phyloP scores from a whole-genome alignment of 1,284 basidiomycete genomes.

The Malassezia japonica region DNA sequence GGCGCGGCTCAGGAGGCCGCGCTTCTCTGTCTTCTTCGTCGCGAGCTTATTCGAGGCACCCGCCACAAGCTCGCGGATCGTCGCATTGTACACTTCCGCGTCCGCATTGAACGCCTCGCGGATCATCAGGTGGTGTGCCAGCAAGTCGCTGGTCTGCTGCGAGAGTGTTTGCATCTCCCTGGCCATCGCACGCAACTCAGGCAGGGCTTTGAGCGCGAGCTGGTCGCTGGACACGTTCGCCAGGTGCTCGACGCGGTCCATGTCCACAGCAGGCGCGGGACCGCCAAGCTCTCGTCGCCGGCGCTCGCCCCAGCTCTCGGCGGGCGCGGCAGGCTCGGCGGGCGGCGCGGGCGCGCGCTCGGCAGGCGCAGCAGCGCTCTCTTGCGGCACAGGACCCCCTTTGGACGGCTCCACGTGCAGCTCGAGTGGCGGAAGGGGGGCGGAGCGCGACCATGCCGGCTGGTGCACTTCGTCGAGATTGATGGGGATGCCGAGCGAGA shows the following conservation, averaged over 20 bases:
- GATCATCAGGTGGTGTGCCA: conserved; percentile 41
- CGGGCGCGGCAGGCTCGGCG: neutral
- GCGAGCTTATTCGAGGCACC: conserved; percentile 23
- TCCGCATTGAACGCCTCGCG: conserved; percentile 38
- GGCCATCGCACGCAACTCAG: conserved; percentile 31
- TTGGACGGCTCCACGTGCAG: conserved; percentile 27
- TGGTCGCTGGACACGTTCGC: conserved; percentile 22
- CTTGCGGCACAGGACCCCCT: conserved; percentile 5
- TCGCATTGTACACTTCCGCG: conserved; percentile 42
- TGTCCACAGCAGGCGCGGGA: conserved; percentile 25
- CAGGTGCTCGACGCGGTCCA: conserved; percentile 28
- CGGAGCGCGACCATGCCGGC: conserved; percentile 1
- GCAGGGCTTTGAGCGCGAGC: conserved; percentile 35
- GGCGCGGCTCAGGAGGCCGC: conserved; percentile 5
- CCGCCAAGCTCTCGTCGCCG: conserved; percentile 32
- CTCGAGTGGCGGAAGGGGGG: conserved; percentile 30
- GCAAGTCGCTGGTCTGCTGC: conserved; percentile 26
- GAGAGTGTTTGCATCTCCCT: conserved; percentile 33
- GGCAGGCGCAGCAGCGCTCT: neutral
- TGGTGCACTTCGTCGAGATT: conserved; percentile 41
- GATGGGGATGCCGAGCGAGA: conserved; percentile 42
- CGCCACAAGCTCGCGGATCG: conserved; percentile 43
- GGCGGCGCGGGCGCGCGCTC: neutral
- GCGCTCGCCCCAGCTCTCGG: conserved; percentile 26
- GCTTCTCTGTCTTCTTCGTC: conserved; percentile 7